A percentile compares a stretch with the other conserved stretches of the same genome.
phyloP scores from a whole-genome alignment of 2,329 filamentous ascomycete genomes.

The Penicillium sp. region DNA sequence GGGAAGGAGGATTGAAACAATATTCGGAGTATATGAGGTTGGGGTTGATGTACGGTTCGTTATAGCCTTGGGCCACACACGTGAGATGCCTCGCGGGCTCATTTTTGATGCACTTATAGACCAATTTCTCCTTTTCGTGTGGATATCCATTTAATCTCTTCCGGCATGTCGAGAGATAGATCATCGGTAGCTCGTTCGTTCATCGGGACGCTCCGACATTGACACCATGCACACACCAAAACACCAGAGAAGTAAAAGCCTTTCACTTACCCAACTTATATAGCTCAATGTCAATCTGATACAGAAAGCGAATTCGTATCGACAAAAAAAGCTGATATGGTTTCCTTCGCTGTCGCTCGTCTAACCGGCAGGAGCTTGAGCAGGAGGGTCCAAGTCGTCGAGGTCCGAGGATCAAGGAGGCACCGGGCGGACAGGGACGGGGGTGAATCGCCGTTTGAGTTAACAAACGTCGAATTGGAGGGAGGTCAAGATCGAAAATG shows the following conservation, averaged over 20 bases:
- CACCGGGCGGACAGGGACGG: slow-evolving; percentile 29
- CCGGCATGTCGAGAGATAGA: background rate
- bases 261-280: slow-evolving; percentile 19
- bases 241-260: background rate
- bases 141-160: background rate
- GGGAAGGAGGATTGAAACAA: background rate
- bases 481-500: slow-evolving; percentile 37
- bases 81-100: background rate
- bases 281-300: slow-evolving; percentile 19
- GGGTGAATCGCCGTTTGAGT: slow-evolving; percentile 35
- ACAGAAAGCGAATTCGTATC: slow-evolving; percentile 13
- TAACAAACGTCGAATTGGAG: slow-evolving; percentile 40
- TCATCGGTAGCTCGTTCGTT: background rate
- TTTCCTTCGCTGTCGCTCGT: slow-evolving; percentile 35
- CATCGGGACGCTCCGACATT: slow-evolving; percentile 7
- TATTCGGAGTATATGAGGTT: background rate
- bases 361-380: slow-evolving; percentile 40
- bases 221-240: slow-evolving; percentile 12
- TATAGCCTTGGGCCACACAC: background rate
- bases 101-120: slow-evolving; percentile 2
- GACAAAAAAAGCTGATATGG: slow-evolving; percentile 1
- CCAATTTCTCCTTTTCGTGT: background rate
- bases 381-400: slow-evolving; percentile 33
- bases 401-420: slow-evolving; percentile 30
- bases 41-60: background rate